A percentile compares a stretch with the other conserved stretches of the same genome.
These are phyloP conservation scores for Boletus eberwhitei DNA, from an alignment of 768 basidiomycete species.

Conservation along the genomic window DNA sequence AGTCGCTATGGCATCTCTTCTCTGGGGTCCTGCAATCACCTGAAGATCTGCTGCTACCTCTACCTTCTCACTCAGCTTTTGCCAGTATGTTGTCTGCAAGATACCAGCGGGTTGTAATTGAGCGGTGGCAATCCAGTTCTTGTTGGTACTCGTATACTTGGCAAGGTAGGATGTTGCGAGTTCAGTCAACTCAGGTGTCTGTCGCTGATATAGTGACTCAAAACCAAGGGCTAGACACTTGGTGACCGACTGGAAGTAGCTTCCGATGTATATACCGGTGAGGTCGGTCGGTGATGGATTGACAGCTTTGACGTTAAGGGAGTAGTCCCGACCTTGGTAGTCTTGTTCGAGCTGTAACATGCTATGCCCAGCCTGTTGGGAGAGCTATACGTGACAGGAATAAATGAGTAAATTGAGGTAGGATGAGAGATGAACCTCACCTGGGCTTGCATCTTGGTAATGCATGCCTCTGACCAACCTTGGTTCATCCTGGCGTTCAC, in stretches of 20 bases:
- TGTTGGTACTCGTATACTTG: constrained; percentile 69
- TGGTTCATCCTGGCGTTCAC: constrained; percentile 87
- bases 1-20: constrained; percentile 90
- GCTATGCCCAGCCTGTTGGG: constrained; percentile 72
- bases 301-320: constrained; percentile 79
- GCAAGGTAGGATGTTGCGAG: constrained; percentile 72
- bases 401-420: background rate
- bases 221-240: constrained; percentile 86
- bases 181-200: constrained; percentile 68
- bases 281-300: constrained; percentile 88
- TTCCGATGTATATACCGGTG: constrained; percentile 89
- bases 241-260: constrained; percentile 89
- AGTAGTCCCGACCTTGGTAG: constrained; percentile 84
- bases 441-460: constrained; percentile 87
- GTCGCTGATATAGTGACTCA: constrained; percentile 82
- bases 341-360: constrained; percentile 96
- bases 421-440: constrained; percentile 40
- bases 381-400: constrained; percentile 51
- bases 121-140: constrained; percentile 91
- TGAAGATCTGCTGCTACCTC: constrained; percentile 96
- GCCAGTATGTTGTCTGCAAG: constrained; percentile 93
- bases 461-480: constrained; percentile 73
- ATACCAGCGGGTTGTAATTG: constrained; percentile 81
- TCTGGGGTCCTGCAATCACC: constrained; percentile 70
- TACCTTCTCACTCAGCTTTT: constrained; percentile 91